phyloP scores from a whole-genome alignment of 2,329 filamentous ascomycete species.

The Fusarium bactridioides region DNA sequence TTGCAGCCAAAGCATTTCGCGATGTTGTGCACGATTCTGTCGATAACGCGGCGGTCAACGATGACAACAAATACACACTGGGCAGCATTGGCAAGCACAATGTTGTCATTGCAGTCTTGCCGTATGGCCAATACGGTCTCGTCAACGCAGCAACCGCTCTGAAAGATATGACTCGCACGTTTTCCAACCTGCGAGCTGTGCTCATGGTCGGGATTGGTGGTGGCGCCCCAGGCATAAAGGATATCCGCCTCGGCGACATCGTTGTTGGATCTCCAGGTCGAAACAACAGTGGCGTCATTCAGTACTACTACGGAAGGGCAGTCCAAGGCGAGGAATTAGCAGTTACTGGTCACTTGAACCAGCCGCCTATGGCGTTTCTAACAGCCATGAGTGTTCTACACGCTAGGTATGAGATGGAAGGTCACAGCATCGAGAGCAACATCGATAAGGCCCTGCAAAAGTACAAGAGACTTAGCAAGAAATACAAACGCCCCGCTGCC shows the following conservation, averaged over 20 bases:
- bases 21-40: accelerated
- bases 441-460: accelerated
- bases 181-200: accelerated
- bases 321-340: neutral
- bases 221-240: accelerated
- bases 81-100: neutral
- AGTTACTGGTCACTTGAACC: neutral
- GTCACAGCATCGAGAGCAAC: accelerated
- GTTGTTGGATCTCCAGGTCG: neutral
- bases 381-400: accelerated
- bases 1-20: neutral
- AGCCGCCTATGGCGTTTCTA: neutral
- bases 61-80: accelerated
- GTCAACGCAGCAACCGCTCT: accelerated
- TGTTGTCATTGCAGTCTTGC: neutral
- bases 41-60: accelerated
- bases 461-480: accelerated
- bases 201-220: neutral
- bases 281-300: accelerated
- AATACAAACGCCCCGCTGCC: accelerated
- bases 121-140: neutral
- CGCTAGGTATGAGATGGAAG: neutral
- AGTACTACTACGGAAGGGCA: neutral
- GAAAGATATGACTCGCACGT: accelerated
- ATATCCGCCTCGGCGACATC: accelerated